These are phyloP conservation scores for Cydonia oblonga DNA, from an alignment of 331 rosid genomes.

Conservation along the genomic window DNA sequence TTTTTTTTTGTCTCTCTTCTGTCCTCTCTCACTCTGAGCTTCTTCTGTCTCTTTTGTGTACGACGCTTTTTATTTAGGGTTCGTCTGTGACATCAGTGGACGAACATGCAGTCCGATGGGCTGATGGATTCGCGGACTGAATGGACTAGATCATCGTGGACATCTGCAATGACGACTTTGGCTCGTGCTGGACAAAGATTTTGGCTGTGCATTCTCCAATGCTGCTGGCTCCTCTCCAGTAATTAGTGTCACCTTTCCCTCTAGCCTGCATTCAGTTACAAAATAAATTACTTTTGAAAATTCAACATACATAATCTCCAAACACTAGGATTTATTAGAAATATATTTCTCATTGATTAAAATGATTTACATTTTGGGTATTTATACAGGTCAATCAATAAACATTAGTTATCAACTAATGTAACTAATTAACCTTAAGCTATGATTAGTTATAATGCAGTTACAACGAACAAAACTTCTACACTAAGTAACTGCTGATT, in stretches of 20 bases:
- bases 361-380: no score
- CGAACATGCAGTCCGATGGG: conserved; percentile 17
- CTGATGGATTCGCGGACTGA: conserved; percentile 24
- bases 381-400: no score
- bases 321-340: background rate
- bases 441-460: no score
- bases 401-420: no score
- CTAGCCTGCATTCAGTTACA: conserved; percentile 25
- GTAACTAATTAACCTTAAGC: no score
- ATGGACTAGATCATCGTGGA: conserved; percentile 55
- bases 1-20: no score
- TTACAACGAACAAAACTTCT: no score
- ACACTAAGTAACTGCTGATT: no score
- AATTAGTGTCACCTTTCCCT: conserved; percentile 61
- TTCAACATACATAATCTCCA: background rate
- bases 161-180: conserved; percentile 45
- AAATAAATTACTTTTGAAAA: background rate
- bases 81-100: conserved; percentile 55
- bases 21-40: no score
- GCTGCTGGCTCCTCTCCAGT: conserved; percentile 76
- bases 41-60: no score
- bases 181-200: conserved; percentile 45
- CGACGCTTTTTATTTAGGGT: conserved; percentile 36
- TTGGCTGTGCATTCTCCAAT: conserved; percentile 47
- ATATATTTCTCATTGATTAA: no score